phyloP scores from a whole-genome alignment of 805 yeast genomes.

The Brettanomyces anomalus region DNA sequence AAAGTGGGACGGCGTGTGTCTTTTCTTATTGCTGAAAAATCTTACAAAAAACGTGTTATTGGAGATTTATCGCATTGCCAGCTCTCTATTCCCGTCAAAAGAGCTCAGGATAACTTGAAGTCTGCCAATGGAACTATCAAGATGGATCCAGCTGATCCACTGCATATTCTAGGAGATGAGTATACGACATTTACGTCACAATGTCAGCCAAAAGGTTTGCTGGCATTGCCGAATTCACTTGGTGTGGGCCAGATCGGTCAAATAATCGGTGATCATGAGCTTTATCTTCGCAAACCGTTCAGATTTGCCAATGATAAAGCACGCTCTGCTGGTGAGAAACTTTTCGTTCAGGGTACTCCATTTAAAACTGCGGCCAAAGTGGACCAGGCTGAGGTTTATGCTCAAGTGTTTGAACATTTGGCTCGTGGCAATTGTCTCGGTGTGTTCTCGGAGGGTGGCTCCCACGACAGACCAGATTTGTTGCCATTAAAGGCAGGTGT shows the following conservation, averaged over 20 bases:
- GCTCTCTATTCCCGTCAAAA: constrained; percentile 79
- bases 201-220: constrained; percentile 54
- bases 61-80: constrained; percentile 72
- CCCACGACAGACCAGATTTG: constrained; percentile 88
- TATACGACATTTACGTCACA: constrained; percentile 59
- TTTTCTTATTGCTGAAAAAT: constrained; percentile 45
- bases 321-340: constrained; percentile 27
- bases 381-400: constrained; percentile 78
- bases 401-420: constrained; percentile 76
- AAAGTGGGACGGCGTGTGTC: constrained; percentile 39
- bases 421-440: constrained; percentile 78
- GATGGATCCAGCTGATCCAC: constrained; percentile 37
- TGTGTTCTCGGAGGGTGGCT: constrained; percentile 97
- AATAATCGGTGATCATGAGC: constrained; percentile 62
- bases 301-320: constrained; percentile 30
- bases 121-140: constrained; percentile 59
- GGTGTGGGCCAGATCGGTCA: constrained; percentile 69
- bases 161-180: constrained; percentile 42
- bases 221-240: constrained; percentile 68
- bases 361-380: constrained; percentile 75
- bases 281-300: constrained; percentile 64
- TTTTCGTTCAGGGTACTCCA: constrained; percentile 42
- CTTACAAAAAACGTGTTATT: constrained; percentile 43
- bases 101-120: constrained; percentile 81
- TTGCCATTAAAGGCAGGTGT: constrained; percentile 95